These are phyloP conservation scores for Phialophora expanda DNA, from an alignment of 2,329 filamentous ascomycete species.

Conservation along the genomic window DNA sequence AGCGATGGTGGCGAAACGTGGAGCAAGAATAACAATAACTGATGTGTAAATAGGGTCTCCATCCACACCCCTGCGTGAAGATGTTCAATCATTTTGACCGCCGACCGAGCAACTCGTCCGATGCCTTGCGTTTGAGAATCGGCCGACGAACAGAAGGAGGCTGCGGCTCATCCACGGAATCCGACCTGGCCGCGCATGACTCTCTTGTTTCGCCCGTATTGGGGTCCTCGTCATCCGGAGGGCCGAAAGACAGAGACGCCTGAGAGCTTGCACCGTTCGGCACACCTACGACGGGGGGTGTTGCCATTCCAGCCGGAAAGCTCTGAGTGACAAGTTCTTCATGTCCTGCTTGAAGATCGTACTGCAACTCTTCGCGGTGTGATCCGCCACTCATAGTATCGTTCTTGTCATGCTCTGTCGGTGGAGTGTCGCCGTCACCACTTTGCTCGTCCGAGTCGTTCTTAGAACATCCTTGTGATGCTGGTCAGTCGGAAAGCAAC, in stretches of 20 bases:
- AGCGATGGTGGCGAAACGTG: not conserved
- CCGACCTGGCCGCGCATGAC: not conserved
- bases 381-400: not conserved
- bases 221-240: not conserved
- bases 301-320: conserved; percentile 3
- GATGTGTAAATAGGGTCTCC: not conserved
- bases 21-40: not conserved
- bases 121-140: conserved; percentile 15
- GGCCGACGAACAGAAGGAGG: not conserved
- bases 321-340: not conserved
- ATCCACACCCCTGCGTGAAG: not conserved
- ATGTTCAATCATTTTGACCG: not conserved
- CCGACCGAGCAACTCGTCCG: not conserved
- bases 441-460: not conserved
- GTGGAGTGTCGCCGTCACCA: not conserved
- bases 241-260: conserved; percentile 5
- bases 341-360: not conserved
- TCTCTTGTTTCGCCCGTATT: not conserved
- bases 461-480: conserved; percentile 6
- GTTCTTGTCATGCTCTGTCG: not conserved
- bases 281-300: not conserved
- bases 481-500: not conserved
- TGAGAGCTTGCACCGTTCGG: not conserved
- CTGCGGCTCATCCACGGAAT: not conserved
- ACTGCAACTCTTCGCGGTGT: not conserved